Percentiles rank a stretch among this genome's conserved stretches.
Conservation (phyloP, 1,139 yeast genomes). For the Saccharomyces hybrid region DNA sequence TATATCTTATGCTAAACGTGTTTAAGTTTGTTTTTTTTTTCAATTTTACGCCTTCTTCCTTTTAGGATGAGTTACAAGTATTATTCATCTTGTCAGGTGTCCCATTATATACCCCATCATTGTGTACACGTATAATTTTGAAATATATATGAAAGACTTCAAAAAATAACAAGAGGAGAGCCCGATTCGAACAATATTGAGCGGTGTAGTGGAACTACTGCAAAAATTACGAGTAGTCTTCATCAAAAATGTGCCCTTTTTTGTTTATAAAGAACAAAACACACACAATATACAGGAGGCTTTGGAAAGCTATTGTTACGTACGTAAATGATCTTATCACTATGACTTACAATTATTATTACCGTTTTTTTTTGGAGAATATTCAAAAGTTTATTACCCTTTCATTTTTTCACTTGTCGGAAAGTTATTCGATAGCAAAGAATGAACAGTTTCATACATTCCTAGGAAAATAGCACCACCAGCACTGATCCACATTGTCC, state of each 20-base stretch:
- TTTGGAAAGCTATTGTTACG: not conserved
- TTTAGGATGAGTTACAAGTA: too few relatives aligned
- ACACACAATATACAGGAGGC: not conserved
- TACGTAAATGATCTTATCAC: not conserved
- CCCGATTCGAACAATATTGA: not conserved
- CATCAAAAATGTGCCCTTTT: too few relatives aligned
- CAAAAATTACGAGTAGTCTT: too few relatives aligned
- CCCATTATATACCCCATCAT: not conserved
- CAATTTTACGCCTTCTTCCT: not conserved
- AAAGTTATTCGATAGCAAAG: constrained; percentile 9
- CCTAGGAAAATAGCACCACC: constrained; percentile 98
- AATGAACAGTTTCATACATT: constrained; percentile 69
- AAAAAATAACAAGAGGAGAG: not conserved
- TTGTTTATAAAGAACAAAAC: not conserved
- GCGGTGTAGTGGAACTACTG: too few relatives aligned
- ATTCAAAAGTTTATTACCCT: not conserved
- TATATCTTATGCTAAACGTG: constrained; percentile 52
- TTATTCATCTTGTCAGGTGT: too few relatives aligned
- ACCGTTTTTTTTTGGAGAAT: too few relatives aligned
- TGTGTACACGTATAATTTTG: not conserved
- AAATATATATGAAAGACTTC: not conserved
- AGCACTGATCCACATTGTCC: constrained; percentile 95
- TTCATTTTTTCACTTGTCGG: constrained; percentile 1
- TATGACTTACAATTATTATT: not conserved
- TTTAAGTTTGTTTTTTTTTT: not conserved